Evolutionary conservation across 176 grass and related monocot genomes (phyloP), one percentile per base, ranked within the genome.

Genomic region (Cenchrus fungigraminus): DNA sequence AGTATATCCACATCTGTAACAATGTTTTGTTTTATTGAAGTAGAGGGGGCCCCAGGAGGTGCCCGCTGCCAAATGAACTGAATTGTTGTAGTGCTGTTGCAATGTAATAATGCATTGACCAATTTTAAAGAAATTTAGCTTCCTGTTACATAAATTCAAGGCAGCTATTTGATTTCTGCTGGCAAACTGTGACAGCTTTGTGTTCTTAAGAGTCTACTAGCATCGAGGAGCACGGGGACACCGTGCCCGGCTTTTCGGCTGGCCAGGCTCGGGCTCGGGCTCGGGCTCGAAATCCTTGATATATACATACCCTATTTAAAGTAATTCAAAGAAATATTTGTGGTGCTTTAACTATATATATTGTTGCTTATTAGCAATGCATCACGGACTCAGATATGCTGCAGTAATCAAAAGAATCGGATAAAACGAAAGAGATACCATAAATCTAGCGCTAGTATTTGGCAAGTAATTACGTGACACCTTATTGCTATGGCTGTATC

Each of bases 31-130:
- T 49, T 54, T 45, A 69, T 67, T 43, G 15, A 87, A 76, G 45
- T 85, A 91, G 81, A 74, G 34, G 79, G 28, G 28, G 83, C 28
- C 15, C 67, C 22, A 57, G 60, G 57, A 74, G 62, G 47, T 63
- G 46, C 75, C 81, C 47, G 65, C 56, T 47, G 42, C 76, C 55
- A 81, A 84, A 75, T 47, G 85, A 72, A 79, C 65, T 11, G 54
- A 71, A 32, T 55, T 84, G 57, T 77, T 84, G 79, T 70, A 82
- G 25, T 62, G 68, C 9, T 80, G 52, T 87, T 87, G 81, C 87
- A 81, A 84, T 64, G 65, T 79, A 84, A 88, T 87, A 81, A 91
- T 77, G 77, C 43, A 81, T 71, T 29, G 69, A 47, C 37, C 72
- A 20, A 52, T 32, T 80, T 81, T 43, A 81, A 81, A 66, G 76